Conservation (phyloP, 78 protist species). For the Paulinella micropora region DNA sequence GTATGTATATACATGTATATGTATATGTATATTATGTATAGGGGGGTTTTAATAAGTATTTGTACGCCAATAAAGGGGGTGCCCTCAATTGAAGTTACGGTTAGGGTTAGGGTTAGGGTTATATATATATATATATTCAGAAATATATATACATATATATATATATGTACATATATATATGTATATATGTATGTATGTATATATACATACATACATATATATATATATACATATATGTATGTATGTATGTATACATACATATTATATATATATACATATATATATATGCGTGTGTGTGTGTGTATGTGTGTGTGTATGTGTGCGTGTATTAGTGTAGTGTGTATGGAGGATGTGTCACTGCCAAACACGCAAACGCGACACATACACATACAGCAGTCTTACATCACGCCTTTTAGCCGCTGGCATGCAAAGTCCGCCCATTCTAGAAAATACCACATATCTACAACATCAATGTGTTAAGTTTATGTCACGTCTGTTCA, state of each 20-base stretch:
- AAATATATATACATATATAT: not conserved
- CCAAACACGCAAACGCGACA: too few species aligned
- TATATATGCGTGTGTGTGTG: not conserved
- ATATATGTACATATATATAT: not conserved
- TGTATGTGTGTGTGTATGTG: not conserved
- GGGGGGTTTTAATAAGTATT: too few species aligned
- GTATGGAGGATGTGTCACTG: too few species aligned
- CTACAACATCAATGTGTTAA: too few species aligned
- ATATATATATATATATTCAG: not conserved
- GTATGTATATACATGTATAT: not conserved
- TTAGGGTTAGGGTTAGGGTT: not conserved
- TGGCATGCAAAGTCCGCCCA: too few species aligned
- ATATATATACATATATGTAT: not conserved
- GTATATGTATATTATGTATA: not conserved
- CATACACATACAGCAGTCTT: too few species aligned
- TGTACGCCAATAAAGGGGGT: too few species aligned
- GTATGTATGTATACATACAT: not conserved
- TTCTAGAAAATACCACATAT: too few species aligned
- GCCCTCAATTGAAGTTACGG: not conserved
- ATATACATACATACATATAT: not conserved
- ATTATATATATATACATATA: not conserved
- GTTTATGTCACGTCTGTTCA: too few species aligned
- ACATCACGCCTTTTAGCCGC: too few species aligned
- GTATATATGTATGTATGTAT: not conserved
- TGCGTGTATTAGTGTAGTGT: not conserved